Conservation (phyloP, 1,139 yeast genomes). For the Nakaseomyces glabratus region DNA sequence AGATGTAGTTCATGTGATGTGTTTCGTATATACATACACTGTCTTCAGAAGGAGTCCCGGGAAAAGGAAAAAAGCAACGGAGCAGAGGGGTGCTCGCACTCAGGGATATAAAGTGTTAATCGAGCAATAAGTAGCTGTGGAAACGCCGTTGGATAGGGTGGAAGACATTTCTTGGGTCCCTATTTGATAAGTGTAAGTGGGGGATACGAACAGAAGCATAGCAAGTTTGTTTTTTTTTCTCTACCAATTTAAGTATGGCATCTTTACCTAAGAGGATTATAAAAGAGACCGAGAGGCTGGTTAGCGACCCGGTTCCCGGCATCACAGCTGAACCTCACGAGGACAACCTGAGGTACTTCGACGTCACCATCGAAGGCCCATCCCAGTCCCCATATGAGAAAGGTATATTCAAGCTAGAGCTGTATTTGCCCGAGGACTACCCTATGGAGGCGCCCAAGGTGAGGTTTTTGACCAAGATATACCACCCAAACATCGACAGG, state of each 20-base stretch:
- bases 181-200: no score
- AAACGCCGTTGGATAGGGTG: no score
- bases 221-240: no score
- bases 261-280: constrained; percentile 81
- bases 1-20: no score
- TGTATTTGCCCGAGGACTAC: constrained; percentile 48
- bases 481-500: constrained; percentile 94
- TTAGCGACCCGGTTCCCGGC: constrained; percentile 94
- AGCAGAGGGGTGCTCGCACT: no score
- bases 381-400: constrained; percentile 46
- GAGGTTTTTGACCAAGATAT: constrained; percentile 81
- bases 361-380: constrained; percentile 87
- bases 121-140: no score
- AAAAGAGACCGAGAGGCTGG: constrained; percentile 86
- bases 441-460: constrained; percentile 85
- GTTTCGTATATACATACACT: no score
- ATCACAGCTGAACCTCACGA: constrained; percentile 89
- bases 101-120: no score
- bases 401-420: constrained; percentile 55
- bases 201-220: background rate
- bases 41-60: no score
- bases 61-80: no score
- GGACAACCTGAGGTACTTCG: constrained; percentile 84
- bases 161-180: no score
- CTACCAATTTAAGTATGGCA: constrained; percentile 47